Base-by-base conservation (phyloP, 148 eudicot genomes). In the Suaeda aralocaspica region DNA sequence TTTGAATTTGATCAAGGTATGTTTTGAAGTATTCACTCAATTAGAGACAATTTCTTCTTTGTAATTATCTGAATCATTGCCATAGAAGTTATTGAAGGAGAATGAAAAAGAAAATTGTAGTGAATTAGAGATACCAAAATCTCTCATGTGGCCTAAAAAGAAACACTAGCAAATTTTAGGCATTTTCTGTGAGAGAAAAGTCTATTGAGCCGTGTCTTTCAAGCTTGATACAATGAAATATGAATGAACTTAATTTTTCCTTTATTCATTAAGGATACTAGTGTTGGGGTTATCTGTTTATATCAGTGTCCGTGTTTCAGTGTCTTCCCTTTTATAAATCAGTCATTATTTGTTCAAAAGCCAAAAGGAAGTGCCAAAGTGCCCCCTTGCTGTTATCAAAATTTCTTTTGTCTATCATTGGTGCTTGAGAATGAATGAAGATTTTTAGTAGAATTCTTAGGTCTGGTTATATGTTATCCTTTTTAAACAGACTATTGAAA, bases 1-100 rank as follows among this genome's bases (percentile, higher is more conserved):
- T 64, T 82, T 93, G 81, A 91, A 93, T 78, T 77, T 93, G 84
- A 93, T 93, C 45, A 93, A 93, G 98, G 96, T 88, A 77, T 77
- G 59, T 31, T 62, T 11, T 67, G 29, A 41, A 49, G 50, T 28
- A 22, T 25, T 71, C 8, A 25, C 39, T 31, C 15, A 6, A 34
- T 15, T 21, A 39, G 36, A 51, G 50, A 69, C 1, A 36, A 49
- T 61, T 1, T 55, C 39, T 31, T 10, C 19, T 57, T 30, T 46
- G 18, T 6, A 21, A 12, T 11, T 42, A 62, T 51, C 30, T 68
- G 2, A 34, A 31, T 36, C 28, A 9, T 4, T 8, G 16, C 14
- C 66, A 14, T 62, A 39, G 21, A 62, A 39, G 6, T 19, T 62
- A 42, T 9, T n/a, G n/a, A n/a, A 39, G 16, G 18, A 4, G 31